Evolutionary conservation across 257 asterid species (phyloP).

Genomic region (Rehmannia glutinosa): DNA sequence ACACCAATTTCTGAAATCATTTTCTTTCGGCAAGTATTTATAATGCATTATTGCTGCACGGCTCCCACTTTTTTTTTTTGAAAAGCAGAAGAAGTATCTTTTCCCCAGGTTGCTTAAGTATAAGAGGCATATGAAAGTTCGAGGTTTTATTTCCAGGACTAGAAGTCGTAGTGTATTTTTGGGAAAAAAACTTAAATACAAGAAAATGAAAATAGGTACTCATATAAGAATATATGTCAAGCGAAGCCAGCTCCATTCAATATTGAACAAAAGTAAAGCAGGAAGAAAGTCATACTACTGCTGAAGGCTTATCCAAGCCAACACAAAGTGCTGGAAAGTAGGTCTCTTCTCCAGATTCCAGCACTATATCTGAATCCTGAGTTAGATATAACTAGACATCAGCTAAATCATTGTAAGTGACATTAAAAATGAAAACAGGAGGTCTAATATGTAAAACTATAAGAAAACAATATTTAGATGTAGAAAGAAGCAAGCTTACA

Average conservation of each 20-base stretch:
- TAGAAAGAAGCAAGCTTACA: slow-evolving; percentile 37
- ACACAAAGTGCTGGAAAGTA: slow-evolving; percentile 86
- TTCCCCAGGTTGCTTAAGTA: background rate
- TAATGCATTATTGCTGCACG: background rate
- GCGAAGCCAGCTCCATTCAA: background rate
- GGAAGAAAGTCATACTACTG: slow-evolving; percentile 59
- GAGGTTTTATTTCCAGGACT: slow-evolving; percentile 1
- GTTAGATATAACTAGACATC: slow-evolving; percentile 15
- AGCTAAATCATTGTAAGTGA: slow-evolving; percentile 15
- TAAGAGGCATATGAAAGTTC: background rate
- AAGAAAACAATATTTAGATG: background rate
- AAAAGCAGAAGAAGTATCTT: background rate
- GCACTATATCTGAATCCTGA: slow-evolving; percentile 59
- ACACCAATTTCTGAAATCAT: background rate
- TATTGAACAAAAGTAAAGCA: background rate
- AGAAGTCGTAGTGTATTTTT: background rate
- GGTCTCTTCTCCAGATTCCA: slow-evolving; percentile 89
- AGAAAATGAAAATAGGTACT: background rate
- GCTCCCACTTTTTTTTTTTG: background rate
- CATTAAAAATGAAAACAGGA: slow-evolving; percentile 7
- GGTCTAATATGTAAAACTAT: background rate
- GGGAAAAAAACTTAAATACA: too few species aligned
- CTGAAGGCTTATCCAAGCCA: slow-evolving; percentile 73
- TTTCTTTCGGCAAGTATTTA: background rate
- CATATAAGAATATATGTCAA: slow-evolving; percentile 1